A percentile compares a stretch with the other conserved stretches of the same genome.
These are phyloP conservation scores for Trametes punicea DNA, from an alignment of 768 basidiomycete genomes.

Conservation along the genomic window DNA sequence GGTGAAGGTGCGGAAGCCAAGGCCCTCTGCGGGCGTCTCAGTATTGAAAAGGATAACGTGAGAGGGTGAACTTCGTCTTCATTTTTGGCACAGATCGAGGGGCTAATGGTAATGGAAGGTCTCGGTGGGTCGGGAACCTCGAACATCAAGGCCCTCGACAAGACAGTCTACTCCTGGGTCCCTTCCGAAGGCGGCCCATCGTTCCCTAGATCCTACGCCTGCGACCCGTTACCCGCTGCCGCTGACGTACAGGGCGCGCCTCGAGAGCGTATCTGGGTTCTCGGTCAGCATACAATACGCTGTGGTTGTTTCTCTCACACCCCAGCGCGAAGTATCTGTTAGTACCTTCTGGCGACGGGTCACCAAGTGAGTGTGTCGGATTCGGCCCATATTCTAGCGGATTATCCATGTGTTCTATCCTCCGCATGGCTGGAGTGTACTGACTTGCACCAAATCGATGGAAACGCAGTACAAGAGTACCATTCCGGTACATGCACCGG, in stretches of 20 bases:
- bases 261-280: constrained; percentile 26
- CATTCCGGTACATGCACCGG: constrained; percentile 21
- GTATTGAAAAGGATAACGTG: too few species aligned
- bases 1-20: constrained; percentile 16
- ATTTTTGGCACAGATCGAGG: constrained; percentile 24
- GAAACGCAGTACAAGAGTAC: constrained; percentile 20
- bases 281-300: constrained; percentile 24
- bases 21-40: not conserved
- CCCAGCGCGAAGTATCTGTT: constrained; percentile 16
- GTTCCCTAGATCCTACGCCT: constrained; percentile 20
- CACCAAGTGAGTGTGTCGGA: not conserved
- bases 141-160: constrained; percentile 11
- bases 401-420: too few species aligned
- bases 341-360: constrained; percentile 22
- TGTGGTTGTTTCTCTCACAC: constrained; percentile 22
- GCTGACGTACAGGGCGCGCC: constrained; percentile 23
- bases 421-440: too few species aligned
- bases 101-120: constrained; percentile 27
- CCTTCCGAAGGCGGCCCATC: constrained; percentile 16
- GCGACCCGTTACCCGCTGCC: constrained; percentile 21
- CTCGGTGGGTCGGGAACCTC: constrained; percentile 26
- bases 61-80: not conserved
- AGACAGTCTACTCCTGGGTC: constrained; percentile 24
- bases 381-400: too few species aligned
- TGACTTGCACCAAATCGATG: too few species aligned